These are phyloP conservation scores for Gracilaria caudata DNA, from an alignment of 23 red algal species.

Conservation along the genomic window DNA sequence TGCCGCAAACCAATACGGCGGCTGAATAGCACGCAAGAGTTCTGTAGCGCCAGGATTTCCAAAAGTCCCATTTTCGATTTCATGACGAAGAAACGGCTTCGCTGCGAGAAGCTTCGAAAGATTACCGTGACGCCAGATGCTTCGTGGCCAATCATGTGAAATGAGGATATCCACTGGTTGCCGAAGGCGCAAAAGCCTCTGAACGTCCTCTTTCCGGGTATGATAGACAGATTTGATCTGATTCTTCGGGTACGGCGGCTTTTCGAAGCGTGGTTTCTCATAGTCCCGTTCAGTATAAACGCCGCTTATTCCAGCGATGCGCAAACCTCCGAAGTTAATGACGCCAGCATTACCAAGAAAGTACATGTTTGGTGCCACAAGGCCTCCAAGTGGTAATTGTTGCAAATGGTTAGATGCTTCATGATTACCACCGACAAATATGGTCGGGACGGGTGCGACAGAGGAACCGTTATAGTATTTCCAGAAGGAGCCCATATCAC, in stretches of 20 bases:
- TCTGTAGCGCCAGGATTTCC: slow-evolving; percentile 63
- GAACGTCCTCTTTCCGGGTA: slow-evolving; percentile 74
- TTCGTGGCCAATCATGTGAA: slow-evolving; percentile 93
- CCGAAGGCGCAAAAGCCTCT: slow-evolving; percentile 44
- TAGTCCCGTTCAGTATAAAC: slow-evolving; percentile 86
- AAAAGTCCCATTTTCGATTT: slow-evolving; percentile 56
- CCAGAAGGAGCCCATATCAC: slow-evolving; percentile 76
- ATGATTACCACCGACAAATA: slow-evolving; percentile 98
- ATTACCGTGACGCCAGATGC: slow-evolving; percentile 74
- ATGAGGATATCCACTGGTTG: slow-evolving; percentile 81
- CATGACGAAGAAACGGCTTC: slow-evolving; percentile 87
- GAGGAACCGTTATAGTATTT: slow-evolving; percentile 78
- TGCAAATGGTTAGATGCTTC: slow-evolving; percentile 87
- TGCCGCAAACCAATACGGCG: slow-evolving; percentile 90
- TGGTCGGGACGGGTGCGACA: slow-evolving; percentile 77
- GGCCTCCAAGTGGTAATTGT: slow-evolving; percentile 89
- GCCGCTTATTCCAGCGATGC: slow-evolving; percentile 86
- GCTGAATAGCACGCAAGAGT: slow-evolving; percentile 57
- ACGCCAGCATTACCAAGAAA: slow-evolving; percentile 90
- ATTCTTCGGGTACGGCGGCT: slow-evolving; percentile 60
- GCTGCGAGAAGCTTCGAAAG: slow-evolving; percentile 57
- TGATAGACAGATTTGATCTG: slow-evolving; percentile 85
- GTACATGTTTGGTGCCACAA: slow-evolving; percentile 95
- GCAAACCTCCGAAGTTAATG: slow-evolving; percentile 63
- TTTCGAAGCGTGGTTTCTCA: slow-evolving; percentile 68